Evolutionary conservation across 495 filamentous ascomycete species (phyloP).

Genomic region (Penicillium antarcticum): DNA sequence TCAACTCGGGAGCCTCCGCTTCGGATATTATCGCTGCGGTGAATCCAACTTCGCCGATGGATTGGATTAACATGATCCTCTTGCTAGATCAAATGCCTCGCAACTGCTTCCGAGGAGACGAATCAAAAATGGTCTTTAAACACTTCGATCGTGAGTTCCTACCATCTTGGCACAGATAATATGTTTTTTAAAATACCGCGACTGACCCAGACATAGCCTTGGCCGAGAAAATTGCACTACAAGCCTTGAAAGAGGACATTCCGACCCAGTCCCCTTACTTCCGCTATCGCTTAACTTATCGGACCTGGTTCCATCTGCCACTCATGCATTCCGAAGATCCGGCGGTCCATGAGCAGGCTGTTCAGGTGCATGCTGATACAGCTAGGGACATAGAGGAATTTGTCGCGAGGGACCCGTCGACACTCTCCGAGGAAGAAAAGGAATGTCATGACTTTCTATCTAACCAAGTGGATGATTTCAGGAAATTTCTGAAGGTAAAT

Average conservation of each 20-base stretch:
- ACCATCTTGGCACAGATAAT: too few relatives aligned
- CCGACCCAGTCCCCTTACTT: slow-evolving; percentile 14
- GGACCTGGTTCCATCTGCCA: slow-evolving; percentile 33
- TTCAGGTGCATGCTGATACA: slow-evolving; percentile 19
- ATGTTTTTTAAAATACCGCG: too few relatives aligned
- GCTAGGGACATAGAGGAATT: slow-evolving; percentile 16
- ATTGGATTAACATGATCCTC: slow-evolving; percentile 26
- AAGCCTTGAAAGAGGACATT: slow-evolving; percentile 15
- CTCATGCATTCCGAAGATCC: slow-evolving; percentile 33
- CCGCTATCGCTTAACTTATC: slow-evolving; percentile 24
- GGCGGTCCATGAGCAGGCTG: slow-evolving; percentile 20
- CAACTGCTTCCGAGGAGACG: slow-evolving; percentile 31
- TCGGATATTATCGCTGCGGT: slow-evolving; percentile 20
- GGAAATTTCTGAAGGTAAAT: slow-evolving; percentile 4
- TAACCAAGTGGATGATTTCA: slow-evolving; percentile 7
- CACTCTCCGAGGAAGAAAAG: slow-evolving; percentile 16
- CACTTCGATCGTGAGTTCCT: slow-evolving; percentile 19
- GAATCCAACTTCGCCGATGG: slow-evolving; percentile 11
- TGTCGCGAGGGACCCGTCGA: slow-evolving; percentile 5
- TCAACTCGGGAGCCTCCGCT: slow-evolving; percentile 14
- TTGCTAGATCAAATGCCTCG: slow-evolving; percentile 31
- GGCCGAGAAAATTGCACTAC: slow-evolving; percentile 19
- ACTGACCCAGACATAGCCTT: slow-evolving; percentile 1
- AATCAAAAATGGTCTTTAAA: slow-evolving; percentile 26
- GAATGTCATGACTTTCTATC: slow-evolving; percentile 12